Conservation (phyloP, 164 flowering plant species). For the Euptelea pleiosperma region DNA sequence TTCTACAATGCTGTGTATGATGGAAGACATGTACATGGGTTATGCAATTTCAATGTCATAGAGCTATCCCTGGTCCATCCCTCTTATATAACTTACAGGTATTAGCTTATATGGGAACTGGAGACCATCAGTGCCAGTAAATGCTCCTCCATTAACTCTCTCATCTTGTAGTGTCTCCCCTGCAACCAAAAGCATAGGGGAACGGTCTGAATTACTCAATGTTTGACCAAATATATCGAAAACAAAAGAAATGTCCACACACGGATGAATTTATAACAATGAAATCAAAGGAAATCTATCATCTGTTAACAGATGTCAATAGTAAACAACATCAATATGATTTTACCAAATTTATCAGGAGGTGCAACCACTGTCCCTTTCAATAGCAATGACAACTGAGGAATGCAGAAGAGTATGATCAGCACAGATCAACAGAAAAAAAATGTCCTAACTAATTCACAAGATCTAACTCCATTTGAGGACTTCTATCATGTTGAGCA, state of each 20-base stretch:
- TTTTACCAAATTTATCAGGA: slow-evolving; percentile 94
- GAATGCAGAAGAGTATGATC: slow-evolving; percentile 16
- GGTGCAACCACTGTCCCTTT: slow-evolving; percentile 98
- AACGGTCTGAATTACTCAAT: background rate
- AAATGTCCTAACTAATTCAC: slow-evolving; percentile 7
- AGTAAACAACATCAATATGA: slow-evolving; percentile 14
- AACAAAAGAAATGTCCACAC: background rate
- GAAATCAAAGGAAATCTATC: slow-evolving; percentile 1
- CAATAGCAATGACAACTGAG: slow-evolving; percentile 82
- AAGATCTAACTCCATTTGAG: background rate
- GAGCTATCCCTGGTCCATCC: background rate
- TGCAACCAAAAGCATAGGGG: slow-evolving; percentile 24
- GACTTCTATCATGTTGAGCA: background rate
- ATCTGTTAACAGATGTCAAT: too few relatives aligned
- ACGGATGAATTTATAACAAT: background rate
- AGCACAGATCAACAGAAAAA: slow-evolving; percentile 14
- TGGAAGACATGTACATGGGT: background rate
- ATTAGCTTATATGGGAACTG: slow-evolving; percentile 90
- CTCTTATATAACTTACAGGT: slow-evolving; percentile 53
- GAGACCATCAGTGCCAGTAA: slow-evolving; percentile 71
- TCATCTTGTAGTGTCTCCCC: slow-evolving; percentile 96
- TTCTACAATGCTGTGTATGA: background rate
- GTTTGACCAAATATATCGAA: background rate
- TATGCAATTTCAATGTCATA: background rate
- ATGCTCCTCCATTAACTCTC: slow-evolving; percentile 85